Evolutionary conservation across 176 grass and related monocot species (phyloP).

Genomic region (Aegilops umbellulata): DNA sequence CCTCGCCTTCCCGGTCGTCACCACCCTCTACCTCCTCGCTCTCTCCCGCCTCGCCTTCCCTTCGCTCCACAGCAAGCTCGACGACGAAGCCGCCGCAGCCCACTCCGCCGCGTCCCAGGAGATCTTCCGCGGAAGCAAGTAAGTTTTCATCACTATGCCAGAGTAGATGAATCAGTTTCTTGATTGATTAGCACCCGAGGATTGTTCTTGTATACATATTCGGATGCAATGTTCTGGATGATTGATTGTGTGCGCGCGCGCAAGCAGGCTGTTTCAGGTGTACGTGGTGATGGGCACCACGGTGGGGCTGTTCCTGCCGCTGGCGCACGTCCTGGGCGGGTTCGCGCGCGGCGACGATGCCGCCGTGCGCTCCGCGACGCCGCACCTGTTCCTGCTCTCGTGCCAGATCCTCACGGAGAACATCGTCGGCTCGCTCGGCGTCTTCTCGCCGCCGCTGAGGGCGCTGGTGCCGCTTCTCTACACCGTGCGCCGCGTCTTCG

Average conservation of each 20-base stretch:
- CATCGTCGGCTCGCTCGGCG: slow-evolving; percentile 55
- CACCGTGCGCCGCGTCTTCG: slow-evolving; percentile 74
- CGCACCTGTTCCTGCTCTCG: slow-evolving; percentile 85
- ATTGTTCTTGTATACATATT: neutral
- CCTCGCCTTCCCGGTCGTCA: slow-evolving; percentile 65
- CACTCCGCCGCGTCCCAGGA: slow-evolving; percentile 24
- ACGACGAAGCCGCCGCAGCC: neutral
- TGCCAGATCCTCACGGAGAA: slow-evolving; percentile 98
- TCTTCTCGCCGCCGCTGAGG: slow-evolving; percentile 77
- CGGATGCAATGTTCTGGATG: neutral
- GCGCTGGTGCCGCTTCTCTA: slow-evolving; percentile 82
- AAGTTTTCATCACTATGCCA: neutral
- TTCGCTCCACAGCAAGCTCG: slow-evolving; percentile 22
- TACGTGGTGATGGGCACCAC: slow-evolving; percentile 76
- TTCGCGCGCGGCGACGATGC: slow-evolving; percentile 80
- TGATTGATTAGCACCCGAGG: neutral
- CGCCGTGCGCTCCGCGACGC: slow-evolving; percentile 64
- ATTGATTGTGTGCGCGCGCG: neutral
- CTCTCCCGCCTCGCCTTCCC: slow-evolving; percentile 83
- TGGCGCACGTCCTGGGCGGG: slow-evolving; percentile 90
- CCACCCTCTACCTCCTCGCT: slow-evolving; percentile 58
- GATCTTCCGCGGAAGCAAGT: slow-evolving; percentile 49
- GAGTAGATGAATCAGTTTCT: too few relatives aligned
- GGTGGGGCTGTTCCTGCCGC: slow-evolving; percentile 78
- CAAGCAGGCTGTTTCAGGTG: slow-evolving; percentile 43